Base-by-base conservation (phyloP, 129 eudicot species). In the Pseudognaphalium luteoalbum region DNA sequence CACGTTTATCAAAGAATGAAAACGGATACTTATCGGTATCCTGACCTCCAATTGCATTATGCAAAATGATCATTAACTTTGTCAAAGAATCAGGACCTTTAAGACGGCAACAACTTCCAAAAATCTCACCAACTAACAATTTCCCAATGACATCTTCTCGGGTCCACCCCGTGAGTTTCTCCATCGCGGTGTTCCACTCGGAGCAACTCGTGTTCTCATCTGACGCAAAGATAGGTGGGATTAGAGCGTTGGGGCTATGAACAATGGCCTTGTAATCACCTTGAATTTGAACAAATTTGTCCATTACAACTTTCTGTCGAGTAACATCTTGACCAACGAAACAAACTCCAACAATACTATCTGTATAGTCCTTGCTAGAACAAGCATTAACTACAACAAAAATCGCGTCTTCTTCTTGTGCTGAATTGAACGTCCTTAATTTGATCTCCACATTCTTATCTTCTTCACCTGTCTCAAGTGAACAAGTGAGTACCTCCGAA, bases 241-340 rank as follows among this genome's bases (percentile, higher is more conserved):
- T 95, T 64, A 95, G 37, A 66, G 99, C 92, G 62, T 85, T 87
- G 20, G 95, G 97, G 71, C 86, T 95, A 80, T 95, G 99, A 62
- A 95, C 76, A 25, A 95, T 95, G 42, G 97, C 89, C 74, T 82
- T 83, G 81, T 95, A 95, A 81, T 91, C 99, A 33, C 99, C 95
- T 83, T 95, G 96, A 51, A 95, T 89, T 75, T 89, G 83, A 78
- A 95, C 88, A 70, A 86, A 91, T 75, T 95, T 91, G 81, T 89
- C 96, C 92, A 91, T 87, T 28, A 89, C 94, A 37, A 86, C 84
- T 77, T 95, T 91, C 74, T 95, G 92, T 20, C 87, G 70, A 4
- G 99, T 95, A 70, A 95, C 89, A 72, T 95, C 99, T 70, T 95
- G 99, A 71, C 99, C 99, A 44, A 95, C 88, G 30, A 95, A 95